A percentile compares a stretch with the other conserved stretches of the same genome.
These are phyloP conservation scores for Pseudogymnoascus sp. DNA, from an alignment of 2,329 filamentous ascomycete genomes.

Conservation along the genomic window DNA sequence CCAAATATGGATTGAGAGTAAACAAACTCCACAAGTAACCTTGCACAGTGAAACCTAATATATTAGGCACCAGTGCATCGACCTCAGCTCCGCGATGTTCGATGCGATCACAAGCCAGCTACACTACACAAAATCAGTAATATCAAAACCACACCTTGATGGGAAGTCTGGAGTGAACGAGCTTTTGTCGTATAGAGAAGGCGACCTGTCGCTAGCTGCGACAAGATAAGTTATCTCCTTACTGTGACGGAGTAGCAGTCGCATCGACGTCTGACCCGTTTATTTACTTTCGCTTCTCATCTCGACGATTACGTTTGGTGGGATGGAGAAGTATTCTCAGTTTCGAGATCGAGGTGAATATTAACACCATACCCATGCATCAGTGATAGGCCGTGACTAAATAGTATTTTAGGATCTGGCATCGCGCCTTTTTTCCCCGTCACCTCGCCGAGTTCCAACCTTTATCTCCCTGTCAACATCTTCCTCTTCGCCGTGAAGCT, in stretches of 20 bases:
- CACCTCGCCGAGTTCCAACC: conserved; percentile 52
- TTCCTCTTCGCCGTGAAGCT: conserved; percentile 75
- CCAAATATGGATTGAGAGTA: conserved; percentile 7
- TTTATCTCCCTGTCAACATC: conserved; percentile 56
- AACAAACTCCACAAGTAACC: conserved; percentile 6
- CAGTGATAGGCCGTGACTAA: conserved; percentile 22
- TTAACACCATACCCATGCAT: conserved; percentile 9
- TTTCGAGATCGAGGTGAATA: conserved; percentile 61
- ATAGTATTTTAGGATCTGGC: conserved; percentile 62
- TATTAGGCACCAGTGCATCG: neutral
- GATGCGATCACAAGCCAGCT: neutral
- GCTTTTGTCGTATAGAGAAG: conserved; percentile 7
- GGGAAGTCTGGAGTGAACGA: conserved; percentile 1
- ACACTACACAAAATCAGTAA: neutral
- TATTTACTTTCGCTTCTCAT: neutral
- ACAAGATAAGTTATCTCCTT: conserved; percentile 7
- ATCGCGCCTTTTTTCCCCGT: conserved; percentile 93
- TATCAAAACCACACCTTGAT: neutral
- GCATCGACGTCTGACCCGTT: neutral
- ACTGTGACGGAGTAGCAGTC: neutral
- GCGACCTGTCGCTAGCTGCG: conserved; percentile 7
- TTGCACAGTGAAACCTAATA: neutral
- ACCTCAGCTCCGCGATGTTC: neutral
- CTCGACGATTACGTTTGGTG: neutral
- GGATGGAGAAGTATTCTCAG: conserved; percentile 69